Percentiles rank a stretch among this genome's conserved stretches.
phyloP scores from a whole-genome alignment of 2,329 filamentous ascomycete genomes.

The Ceratocystis ficicola region DNA sequence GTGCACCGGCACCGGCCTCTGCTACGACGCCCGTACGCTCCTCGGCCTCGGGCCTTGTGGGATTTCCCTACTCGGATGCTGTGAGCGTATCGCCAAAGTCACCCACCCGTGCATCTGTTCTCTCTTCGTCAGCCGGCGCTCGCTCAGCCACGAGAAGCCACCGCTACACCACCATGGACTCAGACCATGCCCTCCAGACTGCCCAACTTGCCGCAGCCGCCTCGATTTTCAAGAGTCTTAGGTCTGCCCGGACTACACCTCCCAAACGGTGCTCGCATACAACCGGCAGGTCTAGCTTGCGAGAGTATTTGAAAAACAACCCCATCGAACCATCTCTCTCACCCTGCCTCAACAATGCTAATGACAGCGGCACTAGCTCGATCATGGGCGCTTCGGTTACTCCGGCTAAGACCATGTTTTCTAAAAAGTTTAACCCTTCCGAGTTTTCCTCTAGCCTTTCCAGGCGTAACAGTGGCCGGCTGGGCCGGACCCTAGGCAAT shows the following conservation, averaged over 20 bases:
- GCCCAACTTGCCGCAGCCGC: conserved; percentile 17
- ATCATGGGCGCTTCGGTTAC: neutral
- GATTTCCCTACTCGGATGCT: conserved; percentile 2
- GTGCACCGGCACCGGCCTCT: neutral
- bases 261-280: neutral
- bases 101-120: neutral
- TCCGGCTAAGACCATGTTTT: neutral
- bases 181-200: conserved; percentile 12
- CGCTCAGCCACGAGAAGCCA: conserved; percentile 2
- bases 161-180: conserved; percentile 18
- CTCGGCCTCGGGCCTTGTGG: neutral
- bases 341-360: neutral
- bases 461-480: neutral
- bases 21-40: neutral
- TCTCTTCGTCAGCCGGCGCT: conserved; percentile 1
- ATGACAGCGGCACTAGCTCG: neutral
- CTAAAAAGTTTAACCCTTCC: neutral
- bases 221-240: conserved; percentile 18
- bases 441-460: neutral
- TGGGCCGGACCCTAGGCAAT: conserved; percentile 13
- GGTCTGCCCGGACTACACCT: neutral
- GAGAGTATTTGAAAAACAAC: conserved; percentile 11
- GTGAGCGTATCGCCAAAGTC: conserved; percentile 4
- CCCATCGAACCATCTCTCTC: conserved; percentile 3
- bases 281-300: conserved; percentile 9